A percentile compares a stretch with the other conserved stretches of the same genome.
Conservation (phyloP, 1,284 basidiomycete genomes). For the Marasmius sp. region DNA sequence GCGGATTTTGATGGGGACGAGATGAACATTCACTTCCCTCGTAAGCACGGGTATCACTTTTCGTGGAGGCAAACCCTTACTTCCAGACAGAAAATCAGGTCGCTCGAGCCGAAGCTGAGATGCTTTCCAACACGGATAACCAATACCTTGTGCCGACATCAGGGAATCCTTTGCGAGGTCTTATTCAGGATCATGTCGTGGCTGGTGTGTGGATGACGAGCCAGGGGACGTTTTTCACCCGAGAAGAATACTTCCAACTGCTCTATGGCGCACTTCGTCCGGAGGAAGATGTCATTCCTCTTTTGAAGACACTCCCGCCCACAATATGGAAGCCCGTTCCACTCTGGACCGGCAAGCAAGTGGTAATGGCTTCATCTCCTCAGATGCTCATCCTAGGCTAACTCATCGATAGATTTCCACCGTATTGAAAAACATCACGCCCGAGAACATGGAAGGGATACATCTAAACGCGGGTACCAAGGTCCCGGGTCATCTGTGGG, state of each 20-base stretch:
- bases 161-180: slow-evolving; percentile 94
- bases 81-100: slow-evolving; percentile 75
- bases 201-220: slow-evolving; percentile 99
- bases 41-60: slow-evolving; percentile 44
- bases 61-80: neutral
- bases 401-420: slow-evolving; percentile 78
- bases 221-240: slow-evolving; percentile 92
- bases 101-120: slow-evolving; percentile 90
- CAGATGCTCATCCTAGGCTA: neutral
- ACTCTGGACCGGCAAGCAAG: slow-evolving; percentile 98
- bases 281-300: slow-evolving; percentile 76
- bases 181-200: slow-evolving; percentile 99
- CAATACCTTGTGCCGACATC: slow-evolving; percentile 99
- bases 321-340: slow-evolving; percentile 90
- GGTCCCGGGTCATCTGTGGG: slow-evolving; percentile 86
- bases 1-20: slow-evolving; percentile 99
- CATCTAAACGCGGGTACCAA: slow-evolving; percentile 89
- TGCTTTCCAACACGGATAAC: slow-evolving; percentile 98
- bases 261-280: slow-evolving; percentile 94
- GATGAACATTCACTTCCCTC: slow-evolving; percentile 99
- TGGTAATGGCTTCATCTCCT: slow-evolving; percentile 57
- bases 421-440: slow-evolving; percentile 89
- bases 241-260: slow-evolving; percentile 96
- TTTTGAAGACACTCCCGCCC: slow-evolving; percentile 85
- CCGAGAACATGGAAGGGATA: slow-evolving; percentile 77